Evolutionary conservation across 768 basidiomycete species (phyloP).

Genomic region (Mycena epipterygia): DNA sequence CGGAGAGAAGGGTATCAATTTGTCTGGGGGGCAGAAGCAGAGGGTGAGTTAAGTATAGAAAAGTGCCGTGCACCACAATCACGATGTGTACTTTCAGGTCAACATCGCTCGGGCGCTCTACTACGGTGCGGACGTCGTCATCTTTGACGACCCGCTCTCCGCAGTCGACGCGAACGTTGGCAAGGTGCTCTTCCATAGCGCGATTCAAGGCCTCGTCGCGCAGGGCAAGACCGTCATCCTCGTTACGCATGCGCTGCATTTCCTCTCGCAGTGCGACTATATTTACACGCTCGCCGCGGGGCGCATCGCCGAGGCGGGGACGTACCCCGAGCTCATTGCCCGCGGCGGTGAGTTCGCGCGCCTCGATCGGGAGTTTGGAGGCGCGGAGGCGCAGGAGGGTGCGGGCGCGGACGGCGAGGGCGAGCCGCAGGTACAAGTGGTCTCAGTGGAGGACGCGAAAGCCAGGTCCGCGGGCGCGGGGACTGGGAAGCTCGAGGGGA

Average conservation of each 20-base stretch:
- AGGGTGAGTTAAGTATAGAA: conserved; percentile 52
- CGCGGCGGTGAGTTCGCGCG: conserved; percentile 66
- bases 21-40: conserved; percentile 77
- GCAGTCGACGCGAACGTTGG: conserved; percentile 85
- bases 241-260: conserved; percentile 93
- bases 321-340: conserved; percentile 64
- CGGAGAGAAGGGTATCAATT: conserved; percentile 59
- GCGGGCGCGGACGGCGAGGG: conserved; percentile 53
- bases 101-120: conserved; percentile 82
- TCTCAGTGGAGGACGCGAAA: conserved; percentile 43
- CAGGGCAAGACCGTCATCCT: conserved; percentile 84
- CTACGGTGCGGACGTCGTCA: conserved; percentile 70
- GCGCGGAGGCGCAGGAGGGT: conserved; percentile 37
- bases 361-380: conserved; percentile 72
- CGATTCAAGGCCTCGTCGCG: conserved; percentile 63
- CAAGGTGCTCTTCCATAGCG: conserved; percentile 73
- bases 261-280: conserved; percentile 89
- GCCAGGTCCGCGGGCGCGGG: conserved; percentile 52
- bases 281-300: conserved; percentile 86
- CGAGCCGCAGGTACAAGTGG: conserved; percentile 28
- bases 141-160: conserved; percentile 76
- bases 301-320: conserved; percentile 77
- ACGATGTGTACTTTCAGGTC: conserved; percentile 49
- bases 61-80: too few relatives aligned
- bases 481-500: conserved; percentile 75